phyloP scores from a whole-genome alignment of 208 protist species.

The Trichomonas gallinae region DNA sequence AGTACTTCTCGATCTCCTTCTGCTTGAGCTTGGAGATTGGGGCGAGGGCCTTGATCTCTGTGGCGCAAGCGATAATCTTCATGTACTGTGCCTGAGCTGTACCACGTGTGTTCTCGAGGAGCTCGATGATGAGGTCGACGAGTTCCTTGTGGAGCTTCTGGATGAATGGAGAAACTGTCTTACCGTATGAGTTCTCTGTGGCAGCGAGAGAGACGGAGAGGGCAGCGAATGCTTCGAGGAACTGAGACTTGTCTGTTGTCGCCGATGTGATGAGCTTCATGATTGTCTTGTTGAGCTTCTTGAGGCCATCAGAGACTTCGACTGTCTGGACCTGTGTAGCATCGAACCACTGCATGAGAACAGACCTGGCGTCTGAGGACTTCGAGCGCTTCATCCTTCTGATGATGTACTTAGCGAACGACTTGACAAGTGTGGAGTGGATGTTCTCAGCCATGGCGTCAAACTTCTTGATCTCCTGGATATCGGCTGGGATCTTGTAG shows the following conservation, averaged over 20 bases:
- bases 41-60: not conserved
- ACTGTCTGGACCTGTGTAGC: not conserved
- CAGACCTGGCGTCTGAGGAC: not conserved
- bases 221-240: not conserved
- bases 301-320: not conserved
- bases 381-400: not conserved
- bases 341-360: constrained; percentile 1
- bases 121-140: not conserved
- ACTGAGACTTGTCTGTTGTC: not conserved
- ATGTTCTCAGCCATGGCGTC: not conserved
- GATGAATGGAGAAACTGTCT: not conserved
- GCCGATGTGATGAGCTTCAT: not conserved
- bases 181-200: not conserved
- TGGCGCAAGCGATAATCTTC: not conserved
- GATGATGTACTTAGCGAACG: not conserved
- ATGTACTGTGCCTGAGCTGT: not conserved
- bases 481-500: not conserved
- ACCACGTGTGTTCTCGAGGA: not conserved
- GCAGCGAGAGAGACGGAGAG: not conserved
- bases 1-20: not conserved
- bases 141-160: not conserved
- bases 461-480: not conserved
- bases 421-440: not conserved
- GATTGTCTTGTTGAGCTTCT: not conserved
- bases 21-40: constrained; percentile 4